phyloP scores from a whole-genome alignment of 257 asterid genomes.

The Phtheirospermum japonicum region DNA sequence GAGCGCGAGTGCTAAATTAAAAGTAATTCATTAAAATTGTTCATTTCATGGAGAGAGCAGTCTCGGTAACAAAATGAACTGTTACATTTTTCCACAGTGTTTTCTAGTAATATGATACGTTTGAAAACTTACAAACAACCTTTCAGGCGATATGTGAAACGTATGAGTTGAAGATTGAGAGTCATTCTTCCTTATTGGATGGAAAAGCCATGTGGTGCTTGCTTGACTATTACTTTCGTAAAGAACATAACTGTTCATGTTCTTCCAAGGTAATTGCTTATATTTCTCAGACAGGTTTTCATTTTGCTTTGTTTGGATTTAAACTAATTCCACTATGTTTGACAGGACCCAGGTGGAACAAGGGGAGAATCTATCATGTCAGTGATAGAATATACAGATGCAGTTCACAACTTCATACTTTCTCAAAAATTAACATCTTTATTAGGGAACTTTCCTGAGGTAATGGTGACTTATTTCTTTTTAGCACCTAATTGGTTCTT shows the following conservation, averaged over 20 bases:
- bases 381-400: conserved; percentile 82
- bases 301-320: conserved; percentile 18
- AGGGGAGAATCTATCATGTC: conserved; percentile 77
- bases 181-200: conserved; percentile 71
- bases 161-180: conserved; percentile 66
- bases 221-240: conserved; percentile 93
- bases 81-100: neutral
- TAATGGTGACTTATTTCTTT: conserved; percentile 29
- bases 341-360: conserved; percentile 53
- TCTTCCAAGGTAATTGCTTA: conserved; percentile 52
- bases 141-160: conserved; percentile 82
- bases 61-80: conserved; percentile 1
- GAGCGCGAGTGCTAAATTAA: conserved; percentile 11
- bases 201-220: conserved; percentile 99
- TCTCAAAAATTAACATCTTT: conserved; percentile 83
- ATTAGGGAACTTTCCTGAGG: conserved; percentile 98
- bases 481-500: conserved; percentile 4
- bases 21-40: conserved; percentile 6
- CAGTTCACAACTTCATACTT: conserved; percentile 91
- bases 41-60: conserved; percentile 6
- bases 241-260: conserved; percentile 62
- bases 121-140: conserved; percentile 16
- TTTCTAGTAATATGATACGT: conserved; percentile 12
- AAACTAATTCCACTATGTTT: conserved; percentile 25
- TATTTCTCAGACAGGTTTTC: conserved; percentile 19